phyloP scores from a whole-genome alignment of 169 alveolate species.

The Blepharisma undulans region DNA sequence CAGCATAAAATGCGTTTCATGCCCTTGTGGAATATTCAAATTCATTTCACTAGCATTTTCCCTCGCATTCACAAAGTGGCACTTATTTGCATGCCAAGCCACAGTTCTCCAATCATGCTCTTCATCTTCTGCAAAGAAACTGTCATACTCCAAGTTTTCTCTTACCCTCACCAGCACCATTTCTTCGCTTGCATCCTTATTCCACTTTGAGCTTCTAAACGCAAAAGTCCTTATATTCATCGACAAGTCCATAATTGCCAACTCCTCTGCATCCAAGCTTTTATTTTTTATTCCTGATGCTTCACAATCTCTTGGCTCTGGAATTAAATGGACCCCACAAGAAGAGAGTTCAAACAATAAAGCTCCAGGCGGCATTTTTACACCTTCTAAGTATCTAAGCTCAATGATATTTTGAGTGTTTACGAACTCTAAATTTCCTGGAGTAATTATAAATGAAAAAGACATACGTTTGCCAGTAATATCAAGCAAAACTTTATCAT shows the following conservation, averaged over 20 bases:
- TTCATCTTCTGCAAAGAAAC: conserved; percentile 69
- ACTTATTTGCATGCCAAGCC: conserved; percentile 59
- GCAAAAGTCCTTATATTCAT: conserved; percentile 54
- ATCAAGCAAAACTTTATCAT: conserved; percentile 49
- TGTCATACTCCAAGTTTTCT: conserved; percentile 63
- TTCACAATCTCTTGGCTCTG: conserved; percentile 55
- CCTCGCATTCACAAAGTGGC: conserved; percentile 37
- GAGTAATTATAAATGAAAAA: conserved; percentile 49
- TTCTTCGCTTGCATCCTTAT: conserved; percentile 36
- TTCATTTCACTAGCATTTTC: conserved; percentile 39
- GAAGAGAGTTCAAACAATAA: conserved; percentile 50
- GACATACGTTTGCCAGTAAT: conserved; percentile 48
- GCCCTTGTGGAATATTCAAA: conserved; percentile 38
- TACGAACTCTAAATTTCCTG: conserved; percentile 49
- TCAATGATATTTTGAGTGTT: conserved; percentile 49
- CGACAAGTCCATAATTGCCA: conserved; percentile 64
- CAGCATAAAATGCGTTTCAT: conserved; percentile 56
- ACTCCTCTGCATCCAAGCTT: conserved; percentile 59
- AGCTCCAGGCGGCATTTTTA: conserved; percentile 50
- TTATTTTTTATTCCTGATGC: conserved; percentile 52
- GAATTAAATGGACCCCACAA: conserved; percentile 62
- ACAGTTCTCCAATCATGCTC: conserved; percentile 68
- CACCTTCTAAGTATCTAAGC: conserved; percentile 41
- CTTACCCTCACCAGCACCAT: conserved; percentile 56
- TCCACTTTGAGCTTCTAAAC: conserved; percentile 56